These are phyloP conservation scores for Fonsecaea pugnacius DNA, from an alignment of 2,329 filamentous ascomycete genomes.

Conservation along the genomic window DNA sequence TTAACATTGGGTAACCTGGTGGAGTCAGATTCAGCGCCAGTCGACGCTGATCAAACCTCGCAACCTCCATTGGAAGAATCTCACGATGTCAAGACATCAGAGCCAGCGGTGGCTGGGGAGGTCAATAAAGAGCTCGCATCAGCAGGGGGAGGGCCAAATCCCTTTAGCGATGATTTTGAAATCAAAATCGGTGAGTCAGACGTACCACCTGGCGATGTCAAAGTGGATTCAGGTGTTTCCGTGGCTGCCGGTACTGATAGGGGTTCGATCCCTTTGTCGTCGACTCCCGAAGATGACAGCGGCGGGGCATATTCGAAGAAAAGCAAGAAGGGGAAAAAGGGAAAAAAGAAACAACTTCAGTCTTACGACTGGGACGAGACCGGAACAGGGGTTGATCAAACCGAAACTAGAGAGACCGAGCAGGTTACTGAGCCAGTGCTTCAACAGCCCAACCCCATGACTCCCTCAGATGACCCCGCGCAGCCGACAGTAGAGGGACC, in stretches of 20 bases:
- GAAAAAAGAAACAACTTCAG: constrained; percentile 29
- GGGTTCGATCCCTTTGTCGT: background rate
- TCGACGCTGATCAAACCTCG: background rate
- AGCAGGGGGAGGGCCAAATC: constrained; percentile 19
- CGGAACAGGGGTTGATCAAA: background rate
- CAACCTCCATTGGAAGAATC: background rate
- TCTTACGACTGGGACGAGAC: constrained; percentile 12
- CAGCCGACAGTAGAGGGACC: background rate
- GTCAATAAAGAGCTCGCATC: constrained; percentile 1
- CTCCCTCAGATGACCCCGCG: background rate
- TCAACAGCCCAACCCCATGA: background rate
- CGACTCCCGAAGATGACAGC: constrained; percentile 21
- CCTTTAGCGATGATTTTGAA: constrained; percentile 32
- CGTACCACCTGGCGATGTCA: background rate
- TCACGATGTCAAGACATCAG: background rate
- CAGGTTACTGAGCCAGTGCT: background rate
- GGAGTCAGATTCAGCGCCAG: constrained; percentile 2
- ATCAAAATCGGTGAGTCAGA: background rate
- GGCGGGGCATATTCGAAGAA: background rate
- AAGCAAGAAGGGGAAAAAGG: constrained; percentile 31
- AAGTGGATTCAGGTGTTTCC: background rate
- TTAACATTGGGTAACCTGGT: background rate
- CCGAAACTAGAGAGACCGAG: background rate
- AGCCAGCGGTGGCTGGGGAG: constrained; percentile 1
- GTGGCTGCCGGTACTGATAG: background rate